Base-by-base conservation (phyloP, 768 basidiomycete species). In the Podaxis rugospora region DNA sequence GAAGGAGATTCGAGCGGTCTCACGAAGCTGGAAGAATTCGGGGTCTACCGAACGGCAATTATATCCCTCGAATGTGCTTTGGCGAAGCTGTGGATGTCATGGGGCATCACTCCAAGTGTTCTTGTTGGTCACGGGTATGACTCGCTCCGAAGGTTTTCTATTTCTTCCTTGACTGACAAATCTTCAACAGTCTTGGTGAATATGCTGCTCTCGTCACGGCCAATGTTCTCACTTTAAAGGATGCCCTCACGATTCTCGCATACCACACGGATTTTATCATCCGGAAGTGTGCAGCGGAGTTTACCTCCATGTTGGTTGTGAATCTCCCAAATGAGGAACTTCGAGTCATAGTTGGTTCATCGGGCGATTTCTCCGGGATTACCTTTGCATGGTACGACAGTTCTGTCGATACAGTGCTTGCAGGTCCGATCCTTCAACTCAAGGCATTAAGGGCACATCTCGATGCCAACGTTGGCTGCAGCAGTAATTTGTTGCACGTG, bases 131-230 rank as follows among this genome's bases (percentile, higher is more conserved):
- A 90, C 65, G 91, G 89, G 89, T 89, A 52, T 14, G 57, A 18
- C 32, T 36, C 13, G 9, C 32, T 32, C 32, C 9, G 32, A 32
- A 32, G 32, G 32, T 9, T 9, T 50, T n/a, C 3, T 2, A 3
- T 23, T 49, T 16, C 21, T 7, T 16, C 21, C 7, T 36, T 35
- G 10, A 35, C 58, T 27, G 37, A 50, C 50, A 3, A 16, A 36
- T 61, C n/a, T 27, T 66, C 27, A 53, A 55, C 62, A 92, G 90
- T 69, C 77, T 91, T n/a, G 90, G 90, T 40, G 90, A 92, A 73
- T 91, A 88, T 57, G 84, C 83, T 5, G 89, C 87, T 7, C 78
- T 91, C 44, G 85, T 85, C 13, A 72, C 78, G n/a, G 84, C 89
- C 0, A 80, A 76, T 0, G 83, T 88, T 1, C 66, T 92, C 14